Evolutionary conservation across 225 moss, liverwort and hornwort species (phyloP), one percentile per base, ranked within the genome.

Genomic region (Bryum argenteum): DNA sequence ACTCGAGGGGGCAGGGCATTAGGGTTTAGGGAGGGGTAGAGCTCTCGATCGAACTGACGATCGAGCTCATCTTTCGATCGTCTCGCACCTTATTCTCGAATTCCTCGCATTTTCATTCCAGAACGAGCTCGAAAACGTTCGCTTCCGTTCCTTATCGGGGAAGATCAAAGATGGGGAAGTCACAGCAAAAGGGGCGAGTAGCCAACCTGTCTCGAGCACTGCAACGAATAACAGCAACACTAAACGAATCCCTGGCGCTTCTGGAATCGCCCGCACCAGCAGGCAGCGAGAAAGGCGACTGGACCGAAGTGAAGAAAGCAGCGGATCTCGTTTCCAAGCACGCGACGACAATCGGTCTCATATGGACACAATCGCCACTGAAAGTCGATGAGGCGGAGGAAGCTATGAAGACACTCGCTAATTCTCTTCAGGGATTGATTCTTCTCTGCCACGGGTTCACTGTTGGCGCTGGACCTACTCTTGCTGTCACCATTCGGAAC

Each of bases 401-500:
- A 71, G 89, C 81, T 10, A 81, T 89, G 86, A 89, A 72, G 24
- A 61, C 69, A 2, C 78, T 87, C 62, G 76, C 84, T 8, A 75
- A 89, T 55, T 77, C 77, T 59, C 40, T 89, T 54, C 86, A 84
- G 68, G 81, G 79, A 20, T 75, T 89, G 66, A 69, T 89, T 47
- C 86, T 89, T 39, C 79, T 86, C 37, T 83, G 83, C 60, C 89
- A 89, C 52, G 70, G 83, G 16, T 81, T 22, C 65, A 86, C 89
- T 2, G 89, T 80, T 4, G 86, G 84, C 57, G 89, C 86, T n/a
- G 89, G 89, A 16, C 83, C 83, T 13, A 89, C 89, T 9, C 81
- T 89, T n/a, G 43, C 63, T 8, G 56, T 33, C 9, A 78, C 81
- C 58, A 67, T 86, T 55, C 83, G 86, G 61, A 81, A 76, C 23